A percentile compares a stretch with the other conserved stretches of the same genome.
Conservation (phyloP, 129 eudicot species). For the Helianthus tuberosus region DNA sequence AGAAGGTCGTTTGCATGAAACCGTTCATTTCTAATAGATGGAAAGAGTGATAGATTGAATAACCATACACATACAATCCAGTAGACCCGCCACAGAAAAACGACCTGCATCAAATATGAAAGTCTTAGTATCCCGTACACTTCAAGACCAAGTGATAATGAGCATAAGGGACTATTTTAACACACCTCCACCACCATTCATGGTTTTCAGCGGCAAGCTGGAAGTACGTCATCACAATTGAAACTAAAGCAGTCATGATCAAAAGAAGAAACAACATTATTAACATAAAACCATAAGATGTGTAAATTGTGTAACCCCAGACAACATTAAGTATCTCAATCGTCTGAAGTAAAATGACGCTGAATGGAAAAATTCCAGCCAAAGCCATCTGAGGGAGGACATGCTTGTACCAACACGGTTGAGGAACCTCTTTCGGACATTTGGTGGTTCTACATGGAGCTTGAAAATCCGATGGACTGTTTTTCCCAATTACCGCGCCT, state of each 20-base stretch:
- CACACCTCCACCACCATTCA: constrained; percentile 76
- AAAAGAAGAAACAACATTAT: constrained; percentile 55
- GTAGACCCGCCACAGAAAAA: constrained; percentile 14
- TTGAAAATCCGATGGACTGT: constrained; percentile 36
- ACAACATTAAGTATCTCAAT: constrained; percentile 45
- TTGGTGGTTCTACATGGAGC: constrained; percentile 52
- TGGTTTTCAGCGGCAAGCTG: constrained; percentile 78
- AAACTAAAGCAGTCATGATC: constrained; percentile 54
- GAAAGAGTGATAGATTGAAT: not conserved
- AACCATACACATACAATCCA: not conserved
- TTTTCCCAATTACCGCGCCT: constrained; percentile 48
- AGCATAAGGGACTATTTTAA: not conserved
- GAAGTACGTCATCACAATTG: constrained; percentile 59
- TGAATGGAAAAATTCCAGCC: constrained; percentile 63
- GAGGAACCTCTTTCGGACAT: constrained; percentile 53
- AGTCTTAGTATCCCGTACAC: constrained; percentile 11
- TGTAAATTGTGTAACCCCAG: constrained; percentile 55
- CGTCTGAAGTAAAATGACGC: constrained; percentile 47
- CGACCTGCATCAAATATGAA: not conserved
- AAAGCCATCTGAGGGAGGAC: constrained; percentile 63
- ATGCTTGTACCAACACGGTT: constrained; percentile 45
- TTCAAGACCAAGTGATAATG: not conserved
- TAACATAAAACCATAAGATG: constrained; percentile 39
- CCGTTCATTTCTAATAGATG: constrained; percentile 39
- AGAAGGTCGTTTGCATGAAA: constrained; percentile 45